Evolutionary conservation across 2,329 filamentous ascomycete genomes (phyloP).

Genomic region (Epichloe sylvatica): DNA sequence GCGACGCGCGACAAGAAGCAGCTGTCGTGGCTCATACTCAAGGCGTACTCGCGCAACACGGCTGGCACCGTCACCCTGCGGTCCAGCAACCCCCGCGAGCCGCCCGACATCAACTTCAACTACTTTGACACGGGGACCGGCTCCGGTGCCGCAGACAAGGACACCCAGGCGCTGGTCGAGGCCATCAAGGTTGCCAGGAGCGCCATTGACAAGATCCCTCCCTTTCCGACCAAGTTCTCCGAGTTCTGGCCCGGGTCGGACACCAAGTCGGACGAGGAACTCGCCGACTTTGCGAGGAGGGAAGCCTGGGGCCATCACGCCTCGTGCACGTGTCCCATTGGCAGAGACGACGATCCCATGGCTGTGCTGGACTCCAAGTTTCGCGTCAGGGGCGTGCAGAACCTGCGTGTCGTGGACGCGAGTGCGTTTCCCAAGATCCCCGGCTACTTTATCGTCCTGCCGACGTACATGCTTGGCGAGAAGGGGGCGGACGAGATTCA

Average conservation of each 20-base stretch:
- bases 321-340: constrained; percentile 40
- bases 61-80: constrained; percentile 45
- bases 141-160: constrained; percentile 17
- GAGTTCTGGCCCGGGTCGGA: constrained; percentile 7
- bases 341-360: constrained; percentile 34
- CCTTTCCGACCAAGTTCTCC: constrained; percentile 31
- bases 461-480: neutral
- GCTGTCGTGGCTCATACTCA: neutral
- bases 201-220: constrained; percentile 40
- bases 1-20: neutral
- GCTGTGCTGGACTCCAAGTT: constrained; percentile 43
- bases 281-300: constrained; percentile 27
- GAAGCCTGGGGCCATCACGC: constrained; percentile 45
- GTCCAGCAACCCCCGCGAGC: constrained; percentile 24
- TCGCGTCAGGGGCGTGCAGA: constrained; percentile 34
- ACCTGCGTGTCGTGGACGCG: constrained; percentile 45
- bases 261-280: constrained; percentile 9
- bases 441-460: neutral
- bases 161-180: constrained; percentile 26
- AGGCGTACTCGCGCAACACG: neutral
- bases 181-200: constrained; percentile 20
- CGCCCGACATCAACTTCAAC: too few species aligned
- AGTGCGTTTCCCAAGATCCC: constrained; percentile 32
- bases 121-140: too few species aligned
- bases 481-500: neutral